Percentiles rank a stretch among this genome's conserved stretches.
phyloP scores from a whole-genome alignment of 2,329 filamentous ascomycete genomes.

The Colletotrichum lentis region DNA sequence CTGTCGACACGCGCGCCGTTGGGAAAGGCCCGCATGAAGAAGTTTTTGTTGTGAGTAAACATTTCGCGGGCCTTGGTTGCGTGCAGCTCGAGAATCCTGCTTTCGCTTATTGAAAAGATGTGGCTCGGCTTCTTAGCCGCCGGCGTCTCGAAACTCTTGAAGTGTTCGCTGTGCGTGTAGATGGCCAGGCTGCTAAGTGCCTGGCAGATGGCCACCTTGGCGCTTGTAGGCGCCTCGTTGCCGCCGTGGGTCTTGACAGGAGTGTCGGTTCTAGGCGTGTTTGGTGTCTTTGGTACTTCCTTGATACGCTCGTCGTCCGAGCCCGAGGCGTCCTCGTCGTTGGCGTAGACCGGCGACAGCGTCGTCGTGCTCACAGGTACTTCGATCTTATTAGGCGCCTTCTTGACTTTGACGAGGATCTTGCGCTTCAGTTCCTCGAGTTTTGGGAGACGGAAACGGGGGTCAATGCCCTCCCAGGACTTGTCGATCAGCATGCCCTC shows the following conservation, averaged over 20 bases:
- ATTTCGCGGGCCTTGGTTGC: conserved; percentile 75
- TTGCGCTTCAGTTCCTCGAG: conserved; percentile 78
- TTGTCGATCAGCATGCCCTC: conserved; percentile 73
- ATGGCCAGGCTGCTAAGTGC: conserved; percentile 78
- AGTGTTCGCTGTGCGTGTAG: conserved; percentile 87
- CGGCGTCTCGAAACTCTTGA: conserved; percentile 74
- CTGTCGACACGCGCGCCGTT: conserved; percentile 80
- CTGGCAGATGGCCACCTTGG: conserved; percentile 71
- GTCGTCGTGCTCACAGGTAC: conserved; percentile 44
- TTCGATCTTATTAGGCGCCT: conserved; percentile 52
- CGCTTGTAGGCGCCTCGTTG: conserved; percentile 55
- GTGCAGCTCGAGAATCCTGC: conserved; percentile 68
- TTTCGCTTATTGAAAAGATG: conserved; percentile 91
- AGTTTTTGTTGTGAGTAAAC: conserved; percentile 85
- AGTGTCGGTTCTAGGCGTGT: conserved; percentile 6
- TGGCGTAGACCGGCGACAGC: conserved; percentile 45
- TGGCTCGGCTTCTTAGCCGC: conserved; percentile 66
- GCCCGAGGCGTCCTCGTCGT: conserved; percentile 52
- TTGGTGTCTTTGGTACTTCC: conserved; percentile 4
- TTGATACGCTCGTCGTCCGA: conserved; percentile 55
- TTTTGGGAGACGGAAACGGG: conserved; percentile 67
- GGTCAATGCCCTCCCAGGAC: conserved; percentile 59
- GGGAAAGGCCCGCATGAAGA: conserved; percentile 92
- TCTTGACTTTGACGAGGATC: conserved; percentile 86
- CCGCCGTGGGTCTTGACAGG: conserved; percentile 25